Percentiles rank a stretch among this genome's conserved stretches.
Conservation (phyloP, 805 yeast genomes). For the Ogataea methanolica region DNA sequence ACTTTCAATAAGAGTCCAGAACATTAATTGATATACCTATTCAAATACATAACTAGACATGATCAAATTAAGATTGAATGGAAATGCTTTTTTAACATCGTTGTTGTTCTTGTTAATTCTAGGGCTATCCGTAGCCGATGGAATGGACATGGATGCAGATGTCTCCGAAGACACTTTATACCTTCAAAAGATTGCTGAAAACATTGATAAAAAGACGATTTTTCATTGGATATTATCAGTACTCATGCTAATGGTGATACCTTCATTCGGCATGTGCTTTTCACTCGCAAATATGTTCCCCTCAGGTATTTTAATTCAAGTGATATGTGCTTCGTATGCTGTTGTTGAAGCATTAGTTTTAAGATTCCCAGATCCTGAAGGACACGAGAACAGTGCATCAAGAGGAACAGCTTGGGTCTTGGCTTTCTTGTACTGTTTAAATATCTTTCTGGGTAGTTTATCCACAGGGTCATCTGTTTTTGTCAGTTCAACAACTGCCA, state of each 20-base stretch:
- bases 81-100: not conserved
- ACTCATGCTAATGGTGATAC: constrained; percentile 42
- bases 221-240: constrained; percentile 63
- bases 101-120: not conserved
- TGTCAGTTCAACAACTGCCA: constrained; percentile 28
- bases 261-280: constrained; percentile 51
- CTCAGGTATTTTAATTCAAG: constrained; percentile 42
- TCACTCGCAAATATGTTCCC: constrained; percentile 50
- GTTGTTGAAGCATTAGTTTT: constrained; percentile 52
- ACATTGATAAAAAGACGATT: constrained; percentile 44
- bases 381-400: constrained; percentile 64
- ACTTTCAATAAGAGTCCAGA: too few relatives aligned
- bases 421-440: constrained; percentile 38
- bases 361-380: constrained; percentile 59
- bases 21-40: too few relatives aligned
- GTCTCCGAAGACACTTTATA: constrained; percentile 4
- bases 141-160: not conserved
- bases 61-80: too few relatives aligned
- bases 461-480: constrained; percentile 45
- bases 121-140: not conserved
- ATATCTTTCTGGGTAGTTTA: constrained; percentile 51
- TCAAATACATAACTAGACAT: too few relatives aligned
- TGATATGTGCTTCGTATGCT: constrained; percentile 44
- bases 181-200: constrained; percentile 18
- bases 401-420: constrained; percentile 67